phyloP scores from a whole-genome alignment of 1,139 yeast species.

The Candida tetrigidarum region DNA sequence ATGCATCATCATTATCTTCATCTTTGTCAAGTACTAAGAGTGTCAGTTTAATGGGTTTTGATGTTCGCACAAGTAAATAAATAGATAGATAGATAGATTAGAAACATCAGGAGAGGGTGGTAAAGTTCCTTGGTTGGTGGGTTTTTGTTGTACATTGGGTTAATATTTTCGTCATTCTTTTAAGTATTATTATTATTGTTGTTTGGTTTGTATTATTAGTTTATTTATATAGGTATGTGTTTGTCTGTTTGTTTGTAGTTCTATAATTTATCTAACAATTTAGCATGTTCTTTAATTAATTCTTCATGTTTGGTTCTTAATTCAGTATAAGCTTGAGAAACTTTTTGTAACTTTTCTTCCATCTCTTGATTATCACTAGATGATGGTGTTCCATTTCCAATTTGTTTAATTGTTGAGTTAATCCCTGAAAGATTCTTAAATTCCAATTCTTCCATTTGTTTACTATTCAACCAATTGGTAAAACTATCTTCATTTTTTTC shows the following conservation, averaged over 20 bases:
- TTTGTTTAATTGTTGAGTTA: slow-evolving; percentile 36
- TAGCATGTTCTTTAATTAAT: slow-evolving; percentile 56
- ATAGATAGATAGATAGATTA: background rate
- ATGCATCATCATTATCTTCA: slow-evolving; percentile 11
- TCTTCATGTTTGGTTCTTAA: slow-evolving; percentile 65
- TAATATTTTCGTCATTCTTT: background rate
- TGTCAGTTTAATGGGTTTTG: slow-evolving; percentile 64
- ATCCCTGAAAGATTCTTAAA: slow-evolving; percentile 48
- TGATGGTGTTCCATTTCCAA: slow-evolving; percentile 11
- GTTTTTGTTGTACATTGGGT: background rate
- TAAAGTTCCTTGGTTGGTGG: too few species aligned
- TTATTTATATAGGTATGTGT: background rate
- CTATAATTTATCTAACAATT: slow-evolving; percentile 23
- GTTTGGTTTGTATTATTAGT: background rate
- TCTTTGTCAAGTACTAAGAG: background rate
- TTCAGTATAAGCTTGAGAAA: slow-evolving; percentile 61
- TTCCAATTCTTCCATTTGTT: slow-evolving; percentile 54
- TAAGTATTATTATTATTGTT: background rate
- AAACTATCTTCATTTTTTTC: slow-evolving; percentile 25
- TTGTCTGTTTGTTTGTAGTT: background rate
- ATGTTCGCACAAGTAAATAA: slow-evolving; percentile 5
- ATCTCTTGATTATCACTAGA: slow-evolving; percentile 26
- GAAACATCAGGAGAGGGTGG: background rate
- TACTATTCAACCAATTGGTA: slow-evolving; percentile 47
- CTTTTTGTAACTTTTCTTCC: slow-evolving; percentile 50